Conservation (phyloP, 768 basidiomycete species). For the Lactifluus subvellereus region DNA sequence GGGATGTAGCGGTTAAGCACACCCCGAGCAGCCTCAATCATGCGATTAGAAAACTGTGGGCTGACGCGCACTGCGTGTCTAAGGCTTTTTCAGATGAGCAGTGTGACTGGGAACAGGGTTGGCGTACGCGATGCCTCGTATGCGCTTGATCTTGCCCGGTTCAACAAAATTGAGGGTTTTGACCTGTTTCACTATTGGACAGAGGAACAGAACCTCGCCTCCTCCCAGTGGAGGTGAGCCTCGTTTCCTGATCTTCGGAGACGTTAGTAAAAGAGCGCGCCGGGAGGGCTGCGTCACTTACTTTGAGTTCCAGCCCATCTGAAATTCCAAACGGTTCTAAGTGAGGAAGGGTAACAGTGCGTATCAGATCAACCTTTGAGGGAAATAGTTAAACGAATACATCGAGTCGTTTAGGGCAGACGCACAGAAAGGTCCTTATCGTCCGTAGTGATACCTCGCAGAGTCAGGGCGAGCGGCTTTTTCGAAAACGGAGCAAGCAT, state of each 20-base stretch:
- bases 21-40: constrained; percentile 92
- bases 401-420: constrained; percentile 10
- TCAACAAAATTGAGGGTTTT: constrained; percentile 93
- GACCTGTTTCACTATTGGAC: constrained; percentile 83
- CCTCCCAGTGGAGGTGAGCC: constrained; percentile 88
- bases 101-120: background rate
- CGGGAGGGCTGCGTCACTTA: constrained; percentile 31
- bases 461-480: constrained; percentile 69
- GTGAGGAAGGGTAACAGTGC: constrained; percentile 88
- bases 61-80: constrained; percentile 96
- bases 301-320: constrained; percentile 85
- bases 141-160: constrained; percentile 86
- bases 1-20: constrained; percentile 95
- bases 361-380: constrained; percentile 77
- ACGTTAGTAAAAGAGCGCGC: background rate
- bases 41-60: constrained; percentile 95
- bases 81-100: background rate
- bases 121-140: constrained; percentile 90
- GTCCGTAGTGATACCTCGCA: constrained; percentile 90
- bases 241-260: constrained; percentile 85
- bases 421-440: constrained; percentile 85
- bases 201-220: constrained; percentile 90
- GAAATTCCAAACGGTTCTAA: constrained; percentile 86
- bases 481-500: constrained; percentile 93
- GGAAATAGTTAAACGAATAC: background rate